Evolutionary conservation across 495 filamentous ascomycete species (phyloP).

Genomic region (Sordaria brevicollis): DNA sequence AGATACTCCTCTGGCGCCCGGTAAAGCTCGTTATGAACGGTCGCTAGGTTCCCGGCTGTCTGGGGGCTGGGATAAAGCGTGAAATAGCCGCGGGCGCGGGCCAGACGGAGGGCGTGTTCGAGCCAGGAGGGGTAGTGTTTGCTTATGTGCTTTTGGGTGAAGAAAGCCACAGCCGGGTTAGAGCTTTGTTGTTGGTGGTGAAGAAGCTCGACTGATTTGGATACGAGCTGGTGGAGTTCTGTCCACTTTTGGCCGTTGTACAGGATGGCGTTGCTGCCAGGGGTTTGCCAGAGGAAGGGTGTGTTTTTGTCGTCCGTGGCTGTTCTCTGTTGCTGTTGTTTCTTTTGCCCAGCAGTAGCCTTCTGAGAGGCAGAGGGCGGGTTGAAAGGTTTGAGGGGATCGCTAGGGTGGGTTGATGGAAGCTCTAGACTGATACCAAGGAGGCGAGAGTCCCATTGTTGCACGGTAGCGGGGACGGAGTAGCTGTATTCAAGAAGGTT

Average conservation of each 20-base stretch:
- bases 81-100: constrained; percentile 60
- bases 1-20: constrained; percentile 58
- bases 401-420: constrained; percentile 45
- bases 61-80: constrained; percentile 59
- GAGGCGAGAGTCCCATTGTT: constrained; percentile 39
- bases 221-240: constrained; percentile 67
- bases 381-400: constrained; percentile 41
- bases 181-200: constrained; percentile 13
- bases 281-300: constrained; percentile 72
- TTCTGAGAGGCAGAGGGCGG: constrained; percentile 31
- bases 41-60: constrained; percentile 43
- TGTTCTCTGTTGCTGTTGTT: constrained; percentile 10
- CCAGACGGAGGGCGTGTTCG: constrained; percentile 64
- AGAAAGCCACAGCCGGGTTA: constrained; percentile 15
- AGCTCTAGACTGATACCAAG: constrained; percentile 70
- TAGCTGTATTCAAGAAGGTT: constrained; percentile 62
- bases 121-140: constrained; percentile 64
- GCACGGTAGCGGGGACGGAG: constrained; percentile 38
- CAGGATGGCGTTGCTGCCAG: constrained; percentile 66
- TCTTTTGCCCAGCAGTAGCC: constrained; percentile 10
- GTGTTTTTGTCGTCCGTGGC: constrained; percentile 22
- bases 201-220: constrained; percentile 39
- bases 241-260: constrained; percentile 77
- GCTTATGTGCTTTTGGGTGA: constrained; percentile 41
- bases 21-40: constrained; percentile 64